phyloP scores from a whole-genome alignment of 1,284 basidiomycete genomes.

The Irpex sp. region DNA sequence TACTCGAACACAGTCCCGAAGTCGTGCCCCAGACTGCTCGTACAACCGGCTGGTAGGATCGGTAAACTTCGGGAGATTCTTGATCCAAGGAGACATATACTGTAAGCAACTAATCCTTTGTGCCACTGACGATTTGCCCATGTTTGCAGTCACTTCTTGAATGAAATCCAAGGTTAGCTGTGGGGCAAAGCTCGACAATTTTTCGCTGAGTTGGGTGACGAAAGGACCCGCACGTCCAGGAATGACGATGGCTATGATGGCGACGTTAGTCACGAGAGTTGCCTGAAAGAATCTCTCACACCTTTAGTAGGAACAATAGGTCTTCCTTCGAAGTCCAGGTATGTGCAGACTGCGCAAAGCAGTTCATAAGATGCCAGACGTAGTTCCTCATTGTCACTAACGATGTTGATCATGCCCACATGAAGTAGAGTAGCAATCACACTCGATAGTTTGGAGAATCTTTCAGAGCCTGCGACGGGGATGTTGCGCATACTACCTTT shows the following conservation, averaged over 20 bases:
- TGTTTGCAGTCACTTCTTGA: conserved; percentile 70
- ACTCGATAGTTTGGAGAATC: conserved; percentile 76
- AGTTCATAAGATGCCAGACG: conserved; percentile 76
- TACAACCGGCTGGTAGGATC: conserved; percentile 63
- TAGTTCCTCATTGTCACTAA: conserved; percentile 70
- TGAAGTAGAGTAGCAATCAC: conserved; percentile 82
- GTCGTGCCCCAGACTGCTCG: conserved; percentile 65
- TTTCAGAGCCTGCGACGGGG: conserved; percentile 55
- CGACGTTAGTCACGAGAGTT: conserved; percentile 11
- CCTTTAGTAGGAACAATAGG: conserved; percentile 67
- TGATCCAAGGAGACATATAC: conserved; percentile 85
- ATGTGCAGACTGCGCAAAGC: conserved; percentile 72
- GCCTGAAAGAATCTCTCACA: conserved; percentile 27
- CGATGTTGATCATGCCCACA: conserved; percentile 76
- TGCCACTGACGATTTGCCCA: conserved; percentile 47
- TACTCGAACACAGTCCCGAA: conserved; percentile 76
- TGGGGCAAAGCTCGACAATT: conserved; percentile 69
- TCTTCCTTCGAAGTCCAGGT: conserved; percentile 73
- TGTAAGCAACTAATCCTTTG: conserved; percentile 72
- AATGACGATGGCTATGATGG: conserved; percentile 58
- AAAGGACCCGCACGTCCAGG: conserved; percentile 71
- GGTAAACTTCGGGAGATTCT: conserved; percentile 70
- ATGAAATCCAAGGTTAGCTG: conserved; percentile 85
- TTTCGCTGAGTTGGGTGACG: conserved; percentile 64
- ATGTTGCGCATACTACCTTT: conserved; percentile 64